Base-by-base conservation (phyloP, 2,329 filamentous ascomycete genomes). In the Trichophyton mentagrophytes region DNA sequence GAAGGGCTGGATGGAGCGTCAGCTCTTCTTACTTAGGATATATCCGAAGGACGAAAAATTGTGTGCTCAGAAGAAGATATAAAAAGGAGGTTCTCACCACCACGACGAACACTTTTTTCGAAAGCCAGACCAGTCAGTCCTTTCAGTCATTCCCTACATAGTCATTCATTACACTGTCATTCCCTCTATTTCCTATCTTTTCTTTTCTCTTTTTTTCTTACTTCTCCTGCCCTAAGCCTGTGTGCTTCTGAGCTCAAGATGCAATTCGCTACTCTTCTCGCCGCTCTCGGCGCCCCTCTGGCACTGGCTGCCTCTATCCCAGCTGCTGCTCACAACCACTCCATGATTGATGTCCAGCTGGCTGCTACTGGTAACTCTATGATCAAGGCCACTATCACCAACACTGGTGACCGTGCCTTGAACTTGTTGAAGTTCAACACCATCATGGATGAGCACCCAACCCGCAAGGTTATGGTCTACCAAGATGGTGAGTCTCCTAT, bases 361-460 rank as follows among this genome's bases (percentile, higher is more conserved):
- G 40, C 60, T 11, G 17, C 49, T 8, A 13, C 49, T 27, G 63
- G 60, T 4, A 63, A 64, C 40, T 63, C 61, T 25, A 57, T 51
- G 15, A 36, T 63, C 30, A 59, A 63, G 44, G 61, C 61, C 36
- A 25, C 46, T 9, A 30, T 64, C 40, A 63, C 63, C 1, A 64
- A 64, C 42, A 59, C 58, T 22, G 63, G 30, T 15, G 30, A 49
- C 7, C 55, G 36, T 36, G 46, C 36, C 11, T 17, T 61, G 22
- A 57, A 36, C 1, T 27, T 64, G 17, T 49, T 64, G 6, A 63
- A 36, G 27, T 53, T 36, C 25, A 64, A 64, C 58, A 63, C 47
- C 22, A 49, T 61, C 30, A 53, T 64, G 25, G 61, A 64, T 49
- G 17, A 42, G 20, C 40, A 51, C 49, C 60, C 60, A 30, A 56